Conservation (phyloP, 2,329 filamentous ascomycete species). For the Coniochaeta hoffmannii region DNA sequence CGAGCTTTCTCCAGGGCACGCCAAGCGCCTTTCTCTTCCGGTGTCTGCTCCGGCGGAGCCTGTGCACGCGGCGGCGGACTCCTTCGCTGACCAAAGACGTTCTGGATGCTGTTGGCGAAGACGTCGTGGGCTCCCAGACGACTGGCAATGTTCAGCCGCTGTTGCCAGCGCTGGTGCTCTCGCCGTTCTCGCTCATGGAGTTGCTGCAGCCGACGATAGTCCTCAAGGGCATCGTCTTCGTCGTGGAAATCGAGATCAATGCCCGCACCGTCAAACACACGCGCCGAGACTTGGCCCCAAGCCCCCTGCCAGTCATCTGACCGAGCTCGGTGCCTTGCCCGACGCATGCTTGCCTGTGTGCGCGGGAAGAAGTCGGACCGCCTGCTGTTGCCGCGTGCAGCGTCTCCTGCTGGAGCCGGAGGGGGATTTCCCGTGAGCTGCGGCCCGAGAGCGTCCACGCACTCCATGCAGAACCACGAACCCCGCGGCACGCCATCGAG, state of each 20-base stretch:
- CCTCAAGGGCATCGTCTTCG: slow-evolving; percentile 54
- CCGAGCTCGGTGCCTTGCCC: slow-evolving; percentile 55
- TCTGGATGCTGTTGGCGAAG: slow-evolving; percentile 57
- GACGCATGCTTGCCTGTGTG: slow-evolving; percentile 50
- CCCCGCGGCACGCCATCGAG: slow-evolving; percentile 69
- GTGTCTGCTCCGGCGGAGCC: slow-evolving; percentile 38
- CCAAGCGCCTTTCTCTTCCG: slow-evolving; percentile 79
- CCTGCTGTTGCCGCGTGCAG: slow-evolving; percentile 5
- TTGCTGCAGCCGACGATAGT: slow-evolving; percentile 45
- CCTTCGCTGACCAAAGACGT: slow-evolving; percentile 50
- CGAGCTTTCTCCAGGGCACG: slow-evolving; percentile 82
- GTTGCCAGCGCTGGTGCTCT: slow-evolving; percentile 70
- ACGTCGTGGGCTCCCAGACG: slow-evolving; percentile 67
- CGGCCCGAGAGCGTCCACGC: slow-evolving; percentile 44
- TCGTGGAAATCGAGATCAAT: slow-evolving; percentile 82
- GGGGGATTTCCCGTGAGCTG: slow-evolving; percentile 25
- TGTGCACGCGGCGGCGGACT: slow-evolving; percentile 34
- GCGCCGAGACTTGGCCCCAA: slow-evolving; percentile 59
- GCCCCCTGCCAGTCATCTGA: slow-evolving; percentile 84
- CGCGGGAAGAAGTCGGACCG: slow-evolving; percentile 38
- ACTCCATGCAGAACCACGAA: slow-evolving; percentile 88
- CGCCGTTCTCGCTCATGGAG: slow-evolving; percentile 44
- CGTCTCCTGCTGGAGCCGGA: slow-evolving; percentile 14
- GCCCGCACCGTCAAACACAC: slow-evolving; percentile 59
- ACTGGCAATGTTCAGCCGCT: slow-evolving; percentile 73